These are phyloP conservation scores for Primulina tabacum DNA, from an alignment of 257 asterid genomes.

Conservation along the genomic window DNA sequence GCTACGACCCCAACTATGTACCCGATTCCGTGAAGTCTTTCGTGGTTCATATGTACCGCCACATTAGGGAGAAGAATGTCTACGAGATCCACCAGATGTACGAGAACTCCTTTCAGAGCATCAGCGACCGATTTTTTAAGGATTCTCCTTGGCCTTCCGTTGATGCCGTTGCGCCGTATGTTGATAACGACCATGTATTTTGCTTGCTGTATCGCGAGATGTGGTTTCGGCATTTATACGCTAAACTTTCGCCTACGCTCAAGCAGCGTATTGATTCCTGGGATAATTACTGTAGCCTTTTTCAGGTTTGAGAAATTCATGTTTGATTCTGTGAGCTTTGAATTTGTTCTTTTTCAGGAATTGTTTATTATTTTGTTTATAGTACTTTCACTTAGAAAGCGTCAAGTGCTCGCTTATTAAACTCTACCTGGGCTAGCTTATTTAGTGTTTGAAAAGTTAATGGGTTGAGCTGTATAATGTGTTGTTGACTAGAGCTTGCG, in stretches of 20 bases:
- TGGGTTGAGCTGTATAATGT: not conserved
- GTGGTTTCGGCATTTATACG: conserved; percentile 95
- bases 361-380: not conserved
- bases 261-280: conserved; percentile 86
- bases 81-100: conserved; percentile 98
- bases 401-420: too few species aligned
- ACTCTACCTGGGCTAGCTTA: not conserved
- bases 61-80: conserved; percentile 93
- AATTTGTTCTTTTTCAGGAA: not conserved
- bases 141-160: conserved; percentile 94
- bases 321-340: not conserved
- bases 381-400: not conserved
- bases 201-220: conserved; percentile 95
- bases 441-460: too few species aligned
- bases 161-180: conserved; percentile 76
- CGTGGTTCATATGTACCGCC: conserved; percentile 84
- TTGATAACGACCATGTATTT: conserved; percentile 90
- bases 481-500: not conserved
- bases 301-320: conserved; percentile 46
- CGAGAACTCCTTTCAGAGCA: conserved; percentile 78
- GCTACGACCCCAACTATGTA: conserved; percentile 75
- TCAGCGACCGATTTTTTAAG: conserved; percentile 88
- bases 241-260: conserved; percentile 75
- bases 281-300: conserved; percentile 89
- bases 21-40: conserved; percentile 90